Conservation (phyloP, 1,284 basidiomycete species). For the Microbotryum silenes-acaulis region DNA sequence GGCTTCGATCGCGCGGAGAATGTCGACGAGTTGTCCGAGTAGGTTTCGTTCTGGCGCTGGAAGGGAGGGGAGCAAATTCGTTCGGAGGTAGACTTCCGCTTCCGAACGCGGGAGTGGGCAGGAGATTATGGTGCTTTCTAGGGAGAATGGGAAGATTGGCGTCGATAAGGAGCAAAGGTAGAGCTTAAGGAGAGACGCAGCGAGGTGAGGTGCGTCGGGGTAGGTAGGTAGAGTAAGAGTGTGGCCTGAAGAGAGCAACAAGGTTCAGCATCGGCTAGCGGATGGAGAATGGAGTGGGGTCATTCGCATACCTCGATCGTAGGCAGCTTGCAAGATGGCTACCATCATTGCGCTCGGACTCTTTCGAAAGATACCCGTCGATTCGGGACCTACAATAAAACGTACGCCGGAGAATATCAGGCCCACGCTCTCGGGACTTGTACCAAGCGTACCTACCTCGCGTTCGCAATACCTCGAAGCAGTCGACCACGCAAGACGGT, state of each 20-base stretch:
- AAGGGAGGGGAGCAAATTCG: constrained; percentile 15
- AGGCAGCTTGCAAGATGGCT: constrained; percentile 19
- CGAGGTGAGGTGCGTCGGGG: constrained; percentile 28
- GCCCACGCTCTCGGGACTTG: not conserved
- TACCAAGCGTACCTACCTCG: constrained; percentile 12
- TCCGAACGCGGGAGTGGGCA: not conserved
- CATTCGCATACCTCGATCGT: constrained; percentile 16
- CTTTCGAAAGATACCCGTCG: constrained; percentile 32
- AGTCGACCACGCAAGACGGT: constrained; percentile 19
- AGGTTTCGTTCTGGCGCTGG: not conserved
- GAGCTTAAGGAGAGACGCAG: constrained; percentile 31
- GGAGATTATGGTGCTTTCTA: constrained; percentile 1
- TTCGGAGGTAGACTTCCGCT: constrained; percentile 9
- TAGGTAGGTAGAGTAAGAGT: constrained; percentile 19
- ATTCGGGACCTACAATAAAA: constrained; percentile 10
- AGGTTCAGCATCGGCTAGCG: not conserved
- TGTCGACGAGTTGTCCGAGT: constrained; percentile 9
- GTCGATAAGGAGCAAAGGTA: constrained; percentile 17
- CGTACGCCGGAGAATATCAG: not conserved
- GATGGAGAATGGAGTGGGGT: not conserved
- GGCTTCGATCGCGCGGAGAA: constrained; percentile 10
- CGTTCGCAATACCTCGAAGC: constrained; percentile 2
- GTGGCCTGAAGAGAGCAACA: constrained; percentile 4
- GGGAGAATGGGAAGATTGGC: constrained; percentile 18
- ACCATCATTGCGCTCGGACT: constrained; percentile 25